Conservation (phyloP, 805 yeast species). For the Jamesozyma piceae region DNA sequence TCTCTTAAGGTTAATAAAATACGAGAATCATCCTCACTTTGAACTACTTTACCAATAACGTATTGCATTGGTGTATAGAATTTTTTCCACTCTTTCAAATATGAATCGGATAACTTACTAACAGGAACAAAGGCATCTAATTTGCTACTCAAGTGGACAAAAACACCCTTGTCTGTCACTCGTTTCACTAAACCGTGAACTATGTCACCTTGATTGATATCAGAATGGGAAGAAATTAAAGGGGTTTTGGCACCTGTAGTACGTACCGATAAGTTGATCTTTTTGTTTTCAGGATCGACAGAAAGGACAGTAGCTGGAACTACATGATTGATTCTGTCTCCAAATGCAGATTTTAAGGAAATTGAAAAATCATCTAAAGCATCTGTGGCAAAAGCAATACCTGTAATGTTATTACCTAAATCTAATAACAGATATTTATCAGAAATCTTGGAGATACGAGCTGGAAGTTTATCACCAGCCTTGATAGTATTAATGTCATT, state of each 20-base stretch:
- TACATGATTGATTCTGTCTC: conserved; percentile 38
- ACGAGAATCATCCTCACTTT: conserved; percentile 51
- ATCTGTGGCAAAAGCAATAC: conserved; percentile 61
- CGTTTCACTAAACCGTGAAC: conserved; percentile 75
- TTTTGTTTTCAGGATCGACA: conserved; percentile 35
- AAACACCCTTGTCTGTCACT: conserved; percentile 66
- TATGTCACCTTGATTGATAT: conserved; percentile 58
- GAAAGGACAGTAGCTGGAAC: conserved; percentile 46
- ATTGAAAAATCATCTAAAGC: conserved; percentile 60
- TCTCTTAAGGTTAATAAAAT: conserved; percentile 73
- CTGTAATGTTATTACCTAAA: conserved; percentile 49
- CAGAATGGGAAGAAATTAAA: conserved; percentile 39
- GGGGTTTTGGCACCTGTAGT: conserved; percentile 41
- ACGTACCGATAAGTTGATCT: conserved; percentile 57
- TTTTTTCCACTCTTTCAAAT: conserved; percentile 80
- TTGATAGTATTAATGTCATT: conserved; percentile 39
- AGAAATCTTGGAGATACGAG: conserved; percentile 48
- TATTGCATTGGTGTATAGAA: conserved; percentile 60
- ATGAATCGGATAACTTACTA: conserved; percentile 71
- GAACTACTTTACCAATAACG: conserved; percentile 63
- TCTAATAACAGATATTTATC: conserved; percentile 59
- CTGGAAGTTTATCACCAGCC: conserved; percentile 50
- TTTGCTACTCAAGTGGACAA: conserved; percentile 62
- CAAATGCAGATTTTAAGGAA: conserved; percentile 41
- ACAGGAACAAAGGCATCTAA: conserved; percentile 74